Base-by-base conservation (phyloP, 2,329 filamentous ascomycete species). In the Coniochaeta sp. region DNA sequence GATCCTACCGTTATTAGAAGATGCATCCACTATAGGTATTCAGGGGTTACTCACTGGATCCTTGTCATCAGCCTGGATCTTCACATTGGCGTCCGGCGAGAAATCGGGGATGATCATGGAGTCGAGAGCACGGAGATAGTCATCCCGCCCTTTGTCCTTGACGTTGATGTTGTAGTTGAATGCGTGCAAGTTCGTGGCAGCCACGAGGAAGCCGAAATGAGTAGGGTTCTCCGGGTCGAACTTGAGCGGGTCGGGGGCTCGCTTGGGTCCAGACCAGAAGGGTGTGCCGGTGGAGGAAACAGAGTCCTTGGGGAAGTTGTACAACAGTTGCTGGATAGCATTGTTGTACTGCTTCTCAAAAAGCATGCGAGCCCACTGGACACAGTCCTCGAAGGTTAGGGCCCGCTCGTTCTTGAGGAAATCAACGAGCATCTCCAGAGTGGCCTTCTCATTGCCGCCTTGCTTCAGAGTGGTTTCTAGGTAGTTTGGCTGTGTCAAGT, bases 231-330 rank as follows among this genome's bases (percentile, higher is more conserved):
- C 83, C 55, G 88, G 76, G 68, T 97, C 90, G 67, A 99, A 99
- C 73, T 90, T 93, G 71, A 98, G 81, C 64, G 93, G 84, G 64
- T 96, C 91, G 6, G 95, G 95, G 14, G 95, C 95, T 70, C 95
- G 91, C 85, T 99, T 99, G 57, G 95, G 95, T 12, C 95, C 93
- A 33, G 95, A 98, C 95, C 95, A 99, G 83, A 99, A 99, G 1
- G 86, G 89, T 64, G 93, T 90, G 34, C 95, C 95, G 40, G 85
- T 89, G 1, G 92, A 96, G 1, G 95, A 96, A 60, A 83, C 86
- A 0, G 92, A 89, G 72, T 98, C 93, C 76, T 96, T 96, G 63
- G 95, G 95, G 79, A 99, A 99, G 78, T 97, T 98, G 81, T 90
- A 96, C 36, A 99, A 80, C 58, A 99, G 81, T 74, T 99, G 95